Conservation (phyloP, 176 grass and related monocot species). For the Bonia amplexicaulis region DNA sequence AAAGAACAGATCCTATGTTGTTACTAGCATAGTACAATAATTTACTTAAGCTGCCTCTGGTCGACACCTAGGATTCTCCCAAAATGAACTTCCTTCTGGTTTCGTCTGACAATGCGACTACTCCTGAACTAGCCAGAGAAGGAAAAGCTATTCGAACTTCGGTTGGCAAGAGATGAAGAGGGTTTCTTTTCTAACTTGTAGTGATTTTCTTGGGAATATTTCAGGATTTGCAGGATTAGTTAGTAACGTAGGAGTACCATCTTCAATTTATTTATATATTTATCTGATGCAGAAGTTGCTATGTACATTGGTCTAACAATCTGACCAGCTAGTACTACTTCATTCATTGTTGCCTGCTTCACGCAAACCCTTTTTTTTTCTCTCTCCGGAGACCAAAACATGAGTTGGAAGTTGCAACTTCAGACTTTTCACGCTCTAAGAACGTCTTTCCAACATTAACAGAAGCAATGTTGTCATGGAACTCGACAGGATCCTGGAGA, state of each 20-base stretch:
- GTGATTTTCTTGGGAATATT: not conserved
- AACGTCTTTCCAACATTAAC: not conserved
- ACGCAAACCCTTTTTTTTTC: no score
- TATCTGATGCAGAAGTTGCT: not conserved
- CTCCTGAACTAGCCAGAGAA: not conserved
- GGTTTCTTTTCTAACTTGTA: not conserved
- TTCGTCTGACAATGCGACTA: not conserved
- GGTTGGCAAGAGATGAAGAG: not conserved
- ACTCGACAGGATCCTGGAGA: not conserved
- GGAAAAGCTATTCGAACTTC: not conserved
- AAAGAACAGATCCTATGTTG: no score
- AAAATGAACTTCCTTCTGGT: not conserved
- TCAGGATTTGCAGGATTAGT: not conserved
- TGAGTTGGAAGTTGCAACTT: not conserved
- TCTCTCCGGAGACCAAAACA: not conserved
- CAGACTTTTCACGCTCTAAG: not conserved
- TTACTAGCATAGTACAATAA: not conserved
- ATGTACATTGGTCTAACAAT: not conserved
- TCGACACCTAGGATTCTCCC: not conserved
- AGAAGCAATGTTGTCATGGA: not conserved
- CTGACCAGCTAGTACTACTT: not conserved
- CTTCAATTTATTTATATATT: not conserved
- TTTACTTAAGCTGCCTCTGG: not conserved
- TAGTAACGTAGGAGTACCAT: not conserved
- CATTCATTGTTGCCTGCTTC: not conserved